Evolutionary conservation across 2,329 filamentous ascomycete species (phyloP).

Genomic region (Saccharata proteae): DNA sequence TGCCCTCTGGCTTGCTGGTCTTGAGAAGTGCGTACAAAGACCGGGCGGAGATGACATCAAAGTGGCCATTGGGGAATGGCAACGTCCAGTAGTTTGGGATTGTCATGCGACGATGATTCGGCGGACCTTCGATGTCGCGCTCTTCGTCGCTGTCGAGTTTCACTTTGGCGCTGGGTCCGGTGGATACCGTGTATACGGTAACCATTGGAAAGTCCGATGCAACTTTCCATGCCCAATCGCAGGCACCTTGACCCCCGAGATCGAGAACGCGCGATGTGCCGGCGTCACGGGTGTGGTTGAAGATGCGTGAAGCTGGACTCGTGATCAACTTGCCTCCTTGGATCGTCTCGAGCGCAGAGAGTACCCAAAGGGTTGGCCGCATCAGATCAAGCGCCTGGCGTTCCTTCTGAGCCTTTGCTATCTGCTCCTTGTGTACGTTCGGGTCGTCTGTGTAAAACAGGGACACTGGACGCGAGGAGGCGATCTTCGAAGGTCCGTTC

Average conservation of each 20-base stretch:
- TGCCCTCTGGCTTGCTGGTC: conserved; percentile 40
- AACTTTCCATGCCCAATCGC: conserved; percentile 94
- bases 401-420: conserved; percentile 54
- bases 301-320: conserved; percentile 29
- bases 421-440: conserved; percentile 50
- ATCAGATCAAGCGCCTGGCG: conserved; percentile 65
- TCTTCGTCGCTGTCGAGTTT: conserved; percentile 31
- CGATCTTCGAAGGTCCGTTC: conserved; percentile 34
- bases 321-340: conserved; percentile 49
- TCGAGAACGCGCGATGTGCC: conserved; percentile 66
- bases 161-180: conserved; percentile 28
- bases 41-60: conserved; percentile 83
- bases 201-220: conserved; percentile 74
- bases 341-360: conserved; percentile 49
- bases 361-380: conserved; percentile 46
- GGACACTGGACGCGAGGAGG: conserved; percentile 32
- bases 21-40: conserved; percentile 79
- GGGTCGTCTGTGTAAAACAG: conserved; percentile 37
- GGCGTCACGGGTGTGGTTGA: conserved; percentile 49
- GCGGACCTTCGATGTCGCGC: conserved; percentile 54
- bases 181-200: conserved; percentile 79
- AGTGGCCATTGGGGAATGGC: conserved; percentile 75
- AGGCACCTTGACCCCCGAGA: conserved; percentile 70
- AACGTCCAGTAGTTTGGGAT: conserved; percentile 67
- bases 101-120: conserved; percentile 74